Evolutionary conservation across 2,329 filamentous ascomycete species (phyloP), one percentile per base, ranked within the genome.

Genomic region (Neoscytalidium dimidiatum): DNA sequence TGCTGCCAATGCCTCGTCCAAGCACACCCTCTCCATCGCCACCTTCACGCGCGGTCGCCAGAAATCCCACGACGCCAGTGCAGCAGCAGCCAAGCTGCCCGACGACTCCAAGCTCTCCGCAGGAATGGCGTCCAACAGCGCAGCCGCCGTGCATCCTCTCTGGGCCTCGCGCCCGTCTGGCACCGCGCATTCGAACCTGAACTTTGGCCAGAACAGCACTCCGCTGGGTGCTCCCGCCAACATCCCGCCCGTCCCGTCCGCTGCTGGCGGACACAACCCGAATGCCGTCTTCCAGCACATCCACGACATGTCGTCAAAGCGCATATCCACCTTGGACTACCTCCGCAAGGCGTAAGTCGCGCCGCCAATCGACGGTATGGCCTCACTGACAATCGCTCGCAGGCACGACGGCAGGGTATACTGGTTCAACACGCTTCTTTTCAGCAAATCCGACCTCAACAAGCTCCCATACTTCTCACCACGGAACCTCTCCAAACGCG

Each of bases 361-460:
- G 38, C 17, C n/a, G 23, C 53, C 21, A 31, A 49, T 33, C 53
- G 31, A 29, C 44, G 43, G 29, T 33, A 62, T 56, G 23, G 58
- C 44, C 13, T 11, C 17, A 56, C 49, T 67, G 19, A 61, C 60
- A 28, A 21, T 1, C 62, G 9, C 33, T n/a, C 6, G 60, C 75
- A 96, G 92, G 29, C 94, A 99, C 75, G 93, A 97, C 79, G 94
- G 94, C 67, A 89, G 92, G 66, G 89, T 97, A 46, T 98, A 96
- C 82, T 98, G 95, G 94, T 97, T 98, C 83, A 97, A 97, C 80
- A 97, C 95, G 0, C 87, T 97, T 67, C 90, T 96, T 73, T 97
- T 97, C 79, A 92, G 93, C 69, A 91, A 92, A 72, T 78, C 86
- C 31, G 92, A 97, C 77, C 84, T 98, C 35, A 82, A 86, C 60